Base-by-base conservation (phyloP, 2,329 filamentous ascomycete genomes). In the Penicillium paneum region DNA sequence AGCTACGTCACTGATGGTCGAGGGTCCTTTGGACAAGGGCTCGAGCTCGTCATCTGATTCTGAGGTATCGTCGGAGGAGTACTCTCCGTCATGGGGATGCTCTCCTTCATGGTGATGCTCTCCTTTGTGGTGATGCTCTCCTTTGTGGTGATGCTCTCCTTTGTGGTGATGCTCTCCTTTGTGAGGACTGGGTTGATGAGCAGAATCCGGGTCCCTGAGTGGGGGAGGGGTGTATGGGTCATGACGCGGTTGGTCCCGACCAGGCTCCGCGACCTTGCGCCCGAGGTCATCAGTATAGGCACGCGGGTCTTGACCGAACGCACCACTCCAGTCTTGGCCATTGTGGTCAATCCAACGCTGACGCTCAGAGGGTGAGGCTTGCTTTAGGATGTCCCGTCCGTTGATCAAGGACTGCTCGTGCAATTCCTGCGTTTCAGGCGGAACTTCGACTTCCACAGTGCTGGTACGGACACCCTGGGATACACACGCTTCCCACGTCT, bases 401-500 rank as follows among this genome's bases (percentile, higher is more conserved):
- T 93, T 82, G 0, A 86, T 87, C 34, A 97, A 76, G 0, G 89
- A 93, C 58, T 89, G 79, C 29, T 96, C 89, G 69, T 97, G 93
- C 11, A 96, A 78, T 64, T 87, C 81, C 70, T 89, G 84, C 0
- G 93, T 81, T 11, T 83, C 75, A 0, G 86, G 83, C 0, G 91
- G 90, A 0, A 96, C 78, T 65, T 95, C 88, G 24, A 85, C 81
- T 10, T 82, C 77, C 0, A 97, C 90, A 28, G 84, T 81, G 52
- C 86, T 82, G 13, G 80, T 75, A 2, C 94, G 85, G 0, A 96
- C 90, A 12, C 93, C 93, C 71, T 97, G 92, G 0, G 91, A 85
- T 38, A 88, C 84, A 70, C 93, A 97, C 0, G 91, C 90, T 72
- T 97, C 91, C 91, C 92, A 97, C 0, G 88, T 89, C 75, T 97